Evolutionary conservation across 768 basidiomycete genomes (phyloP), one percentile per base, ranked within the genome.

Genomic region (Cystoderma amianthinum): DNA sequence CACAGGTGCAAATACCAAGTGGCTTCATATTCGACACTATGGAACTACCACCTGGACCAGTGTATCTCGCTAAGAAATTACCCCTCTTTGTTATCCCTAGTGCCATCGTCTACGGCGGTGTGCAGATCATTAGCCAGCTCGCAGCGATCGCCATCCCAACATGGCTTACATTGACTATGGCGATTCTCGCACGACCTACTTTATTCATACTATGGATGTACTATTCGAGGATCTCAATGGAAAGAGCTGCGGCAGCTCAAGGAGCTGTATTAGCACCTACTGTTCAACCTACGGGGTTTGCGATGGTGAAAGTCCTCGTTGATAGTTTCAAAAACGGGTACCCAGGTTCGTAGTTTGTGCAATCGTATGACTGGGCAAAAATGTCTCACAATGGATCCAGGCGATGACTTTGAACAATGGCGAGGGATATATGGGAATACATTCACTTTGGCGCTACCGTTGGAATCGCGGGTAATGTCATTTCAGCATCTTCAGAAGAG

Each of bases 231-330:
- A 57, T 50, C 33, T 39, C 36, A 2, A 47, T 59, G 32, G 41
- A 46, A n/a, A 51, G 50, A 28, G 48, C 44, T 18, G 65, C 67
- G 2, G 55, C 55, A 13, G 55, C 56, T 16, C 40, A 48, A 24
- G 63, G 62, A n/a, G 65, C 67, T 1, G 51, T 55, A 5, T 32
- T 65, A 10, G 56, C 62, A 4, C 65, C 67, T 2, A 45, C 46
- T 13, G 53, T 67, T 21, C 52, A 56, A 32, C 52, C 55, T 11
- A 37, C 53, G 13, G 54, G 16, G 7, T 38, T 23, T 11, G 49
- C 47, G 9, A 43, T 50, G 11, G 35, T 57, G 3, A 37, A 44
- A 2, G 42, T 47, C 2, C 35, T 58, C 22, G 42, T 58, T 12
- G 40, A 53, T n/a, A 61, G 54, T 39, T 50, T 63, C 28, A 53